A percentile compares a stretch with the other conserved stretches of the same genome.
phyloP scores from a whole-genome alignment of 768 basidiomycete genomes.

The Auricularia cornea region DNA sequence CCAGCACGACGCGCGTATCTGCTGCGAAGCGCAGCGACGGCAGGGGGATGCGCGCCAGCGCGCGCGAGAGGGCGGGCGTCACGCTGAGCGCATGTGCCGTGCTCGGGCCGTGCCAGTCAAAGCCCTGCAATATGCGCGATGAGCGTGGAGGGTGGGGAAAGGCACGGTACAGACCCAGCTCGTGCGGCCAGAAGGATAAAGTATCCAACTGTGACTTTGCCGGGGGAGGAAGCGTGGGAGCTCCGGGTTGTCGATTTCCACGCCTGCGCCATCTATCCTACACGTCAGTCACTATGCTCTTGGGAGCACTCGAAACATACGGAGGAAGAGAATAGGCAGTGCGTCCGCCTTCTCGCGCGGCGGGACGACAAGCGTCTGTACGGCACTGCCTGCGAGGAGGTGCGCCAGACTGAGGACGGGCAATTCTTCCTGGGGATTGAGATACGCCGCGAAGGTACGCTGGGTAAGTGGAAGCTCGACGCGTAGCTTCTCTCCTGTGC shows the following conservation, averaged over 20 bases:
- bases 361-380: constrained; percentile 16
- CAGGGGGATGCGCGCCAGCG: constrained; percentile 29
- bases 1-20: constrained; percentile 45
- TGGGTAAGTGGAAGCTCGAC: constrained; percentile 10
- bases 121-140: constrained; percentile 43
- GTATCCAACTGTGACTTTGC: constrained; percentile 58
- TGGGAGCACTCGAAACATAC: constrained; percentile 31
- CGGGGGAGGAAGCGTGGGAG: constrained; percentile 45
- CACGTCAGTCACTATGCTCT: constrained; percentile 2
- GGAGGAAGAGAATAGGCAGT: constrained; percentile 51
- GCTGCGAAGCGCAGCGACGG: constrained; percentile 34
- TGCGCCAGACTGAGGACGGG: background rate
- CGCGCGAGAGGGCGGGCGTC: constrained; percentile 44
- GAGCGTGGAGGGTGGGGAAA: no score
- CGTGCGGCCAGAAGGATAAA: constrained; percentile 76
- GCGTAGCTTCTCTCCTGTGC: constrained; percentile 8
- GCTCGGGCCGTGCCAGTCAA: constrained; percentile 91
- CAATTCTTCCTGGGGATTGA: background rate
- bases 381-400: background rate
- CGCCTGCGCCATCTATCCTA: constrained; percentile 76
- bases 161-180: constrained; percentile 52
- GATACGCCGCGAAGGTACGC: background rate
- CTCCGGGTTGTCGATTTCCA: constrained; percentile 44
- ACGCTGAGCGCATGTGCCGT: constrained; percentile 58
- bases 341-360: constrained; percentile 6